A percentile compares a stretch with the other conserved stretches of the same genome.
These are phyloP conservation scores for Penicillium sp. DNA, from an alignment of 2,329 filamentous ascomycete genomes.

Conservation along the genomic window DNA sequence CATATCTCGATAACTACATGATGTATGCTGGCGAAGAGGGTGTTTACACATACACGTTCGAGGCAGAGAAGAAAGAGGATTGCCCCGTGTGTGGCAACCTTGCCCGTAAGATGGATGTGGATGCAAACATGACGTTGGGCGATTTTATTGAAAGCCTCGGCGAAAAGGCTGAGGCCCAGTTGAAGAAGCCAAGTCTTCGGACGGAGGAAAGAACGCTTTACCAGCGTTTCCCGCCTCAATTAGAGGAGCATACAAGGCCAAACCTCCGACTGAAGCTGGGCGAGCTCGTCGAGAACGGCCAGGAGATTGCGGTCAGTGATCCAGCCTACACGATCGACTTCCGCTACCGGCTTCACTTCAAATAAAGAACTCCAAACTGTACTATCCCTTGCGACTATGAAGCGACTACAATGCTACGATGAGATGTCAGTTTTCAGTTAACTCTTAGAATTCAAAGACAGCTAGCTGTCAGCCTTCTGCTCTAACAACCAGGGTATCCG, in stretches of 20 bases:
- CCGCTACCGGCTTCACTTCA: slow-evolving; percentile 58
- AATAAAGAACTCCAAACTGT: slow-evolving; percentile 11
- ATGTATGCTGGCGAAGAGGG: slow-evolving; percentile 97
- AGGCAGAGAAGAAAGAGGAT: slow-evolving; percentile 89
- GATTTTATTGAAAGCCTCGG: slow-evolving; percentile 85
- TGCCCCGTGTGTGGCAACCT: slow-evolving; percentile 91
- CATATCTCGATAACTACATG: slow-evolving; percentile 92
- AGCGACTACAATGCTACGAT: neutral
- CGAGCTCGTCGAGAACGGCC: slow-evolving; percentile 75
- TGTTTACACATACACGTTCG: slow-evolving; percentile 97
- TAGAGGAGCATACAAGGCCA: slow-evolving; percentile 80
- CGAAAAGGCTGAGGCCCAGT: slow-evolving; percentile 80
- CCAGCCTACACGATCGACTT: slow-evolving; percentile 79
- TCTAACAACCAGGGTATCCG: slow-evolving; percentile 29
- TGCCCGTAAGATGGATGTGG: slow-evolving; percentile 71
- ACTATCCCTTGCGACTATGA: neutral
- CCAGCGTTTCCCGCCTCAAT: slow-evolving; percentile 76
- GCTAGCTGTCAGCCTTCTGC: slow-evolving; percentile 24
- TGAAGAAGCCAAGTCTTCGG: slow-evolving; percentile 89
- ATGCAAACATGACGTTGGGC: slow-evolving; percentile 70
- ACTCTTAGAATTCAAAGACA: slow-evolving; percentile 22
- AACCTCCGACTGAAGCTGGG: slow-evolving; percentile 77
- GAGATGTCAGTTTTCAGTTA: neutral
- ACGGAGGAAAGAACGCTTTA: slow-evolving; percentile 83
- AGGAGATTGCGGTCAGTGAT: slow-evolving; percentile 90